phyloP scores from a whole-genome alignment of 345 rosid genomes.

The Brassica carinata region DNA sequence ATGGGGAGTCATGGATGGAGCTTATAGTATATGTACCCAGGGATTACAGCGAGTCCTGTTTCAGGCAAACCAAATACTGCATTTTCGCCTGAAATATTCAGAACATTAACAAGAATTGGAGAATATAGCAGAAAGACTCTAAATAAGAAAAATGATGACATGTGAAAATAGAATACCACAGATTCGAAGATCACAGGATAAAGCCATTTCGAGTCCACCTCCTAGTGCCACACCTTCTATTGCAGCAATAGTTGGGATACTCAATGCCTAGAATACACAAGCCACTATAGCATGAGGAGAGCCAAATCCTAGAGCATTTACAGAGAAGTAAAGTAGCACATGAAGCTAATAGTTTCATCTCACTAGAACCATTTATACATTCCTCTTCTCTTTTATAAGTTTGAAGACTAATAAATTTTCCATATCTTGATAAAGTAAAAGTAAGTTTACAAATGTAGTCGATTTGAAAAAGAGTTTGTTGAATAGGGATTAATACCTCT shows the following conservation, averaged over 20 bases:
- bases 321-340: neutral
- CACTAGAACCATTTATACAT: neutral
- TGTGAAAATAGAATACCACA: constrained; percentile 60
- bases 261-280: constrained; percentile 54
- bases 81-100: constrained; percentile 61
- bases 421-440: neutral
- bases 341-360: neutral
- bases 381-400: neutral
- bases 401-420: neutral
- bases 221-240: constrained; percentile 93
- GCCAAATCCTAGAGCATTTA: neutral
- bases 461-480: neutral
- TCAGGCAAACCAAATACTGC: constrained; percentile 89
- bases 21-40: constrained; percentile 55
- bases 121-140: neutral
- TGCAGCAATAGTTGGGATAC: constrained; percentile 81
- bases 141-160: neutral
- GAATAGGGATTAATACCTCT: constrained; percentile 55
- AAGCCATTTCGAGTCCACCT: constrained; percentile 98
- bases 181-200: constrained; percentile 87
- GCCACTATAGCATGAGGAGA: neutral
- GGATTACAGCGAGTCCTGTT: constrained; percentile 96
- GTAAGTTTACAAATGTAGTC: neutral
- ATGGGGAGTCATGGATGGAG: constrained; percentile 1
- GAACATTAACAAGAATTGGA: neutral